A percentile compares a stretch with the other conserved stretches of the same genome.
Evolutionary conservation across 2,329 filamentous ascomycete species (phyloP).

Genomic region (Sphaerulina musiva): DNA sequence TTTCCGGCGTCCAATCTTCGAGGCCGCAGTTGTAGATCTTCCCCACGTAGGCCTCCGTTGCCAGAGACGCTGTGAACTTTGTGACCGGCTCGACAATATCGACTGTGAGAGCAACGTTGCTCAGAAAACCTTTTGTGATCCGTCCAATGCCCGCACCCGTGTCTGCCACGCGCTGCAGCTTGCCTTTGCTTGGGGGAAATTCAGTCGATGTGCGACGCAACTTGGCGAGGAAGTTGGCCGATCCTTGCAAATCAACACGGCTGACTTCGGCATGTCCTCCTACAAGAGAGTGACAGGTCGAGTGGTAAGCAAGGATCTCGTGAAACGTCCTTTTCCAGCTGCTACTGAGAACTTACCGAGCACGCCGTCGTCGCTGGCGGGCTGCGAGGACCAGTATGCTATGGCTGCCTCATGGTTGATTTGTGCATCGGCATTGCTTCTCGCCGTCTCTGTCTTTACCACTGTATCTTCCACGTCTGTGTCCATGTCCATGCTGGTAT

Average conservation of each 20-base stretch:
- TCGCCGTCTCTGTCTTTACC: slow-evolving; percentile 3
- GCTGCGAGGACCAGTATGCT: slow-evolving; percentile 48
- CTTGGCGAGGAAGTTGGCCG: slow-evolving; percentile 62
- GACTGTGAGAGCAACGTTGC: slow-evolving; percentile 61
- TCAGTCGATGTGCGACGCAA: slow-evolving; percentile 43
- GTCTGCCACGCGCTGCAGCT: slow-evolving; percentile 46
- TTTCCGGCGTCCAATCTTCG: slow-evolving; percentile 58
- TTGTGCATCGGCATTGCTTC: slow-evolving; percentile 23
- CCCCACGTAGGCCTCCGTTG: slow-evolving; percentile 47
- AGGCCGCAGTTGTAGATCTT: slow-evolving; percentile 66
- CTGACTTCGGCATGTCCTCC: slow-evolving; percentile 62
- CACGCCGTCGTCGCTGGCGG: slow-evolving; percentile 62
- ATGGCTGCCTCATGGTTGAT: slow-evolving; percentile 42
- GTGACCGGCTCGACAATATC: slow-evolving; percentile 80
- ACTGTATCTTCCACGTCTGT: slow-evolving; percentile 6
- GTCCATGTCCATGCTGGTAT: not conserved
- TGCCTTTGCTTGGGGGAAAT: slow-evolving; percentile 21
- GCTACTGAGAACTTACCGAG: slow-evolving; percentile 43
- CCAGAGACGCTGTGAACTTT: slow-evolving; percentile 66
- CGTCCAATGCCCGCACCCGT: slow-evolving; percentile 71
- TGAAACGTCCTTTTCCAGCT: too few relatives aligned
- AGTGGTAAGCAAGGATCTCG: too few relatives aligned
- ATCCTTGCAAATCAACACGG: slow-evolving; percentile 64
- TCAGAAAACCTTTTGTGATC: slow-evolving; percentile 70
- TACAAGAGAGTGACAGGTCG: too few relatives aligned